Conservation (phyloP, 2,329 filamentous ascomycete genomes). For the Pseudofabraea citricarpa region DNA sequence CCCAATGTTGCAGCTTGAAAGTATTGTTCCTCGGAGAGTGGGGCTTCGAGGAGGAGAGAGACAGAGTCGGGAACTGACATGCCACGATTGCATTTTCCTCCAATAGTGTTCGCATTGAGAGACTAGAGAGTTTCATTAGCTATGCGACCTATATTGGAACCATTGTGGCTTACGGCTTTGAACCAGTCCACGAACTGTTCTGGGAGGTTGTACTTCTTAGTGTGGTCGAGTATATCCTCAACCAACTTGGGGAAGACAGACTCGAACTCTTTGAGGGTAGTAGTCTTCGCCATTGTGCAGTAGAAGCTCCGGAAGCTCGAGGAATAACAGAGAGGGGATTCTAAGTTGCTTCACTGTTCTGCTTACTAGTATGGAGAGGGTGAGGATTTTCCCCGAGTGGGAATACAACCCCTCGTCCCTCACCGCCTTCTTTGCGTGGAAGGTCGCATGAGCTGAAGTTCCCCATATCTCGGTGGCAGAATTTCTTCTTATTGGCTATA, state of each 20-base stretch:
- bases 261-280: conserved; percentile 84
- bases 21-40: conserved; percentile 77
- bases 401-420: not conserved
- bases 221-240: conserved; percentile 74
- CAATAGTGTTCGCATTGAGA: conserved; percentile 79
- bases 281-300: conserved; percentile 61
- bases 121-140: conserved; percentile 58
- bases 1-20: conserved; percentile 83
- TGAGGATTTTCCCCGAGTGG: not conserved
- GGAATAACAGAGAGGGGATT: too few species aligned
- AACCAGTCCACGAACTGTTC: conserved; percentile 80
- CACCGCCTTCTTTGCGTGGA: not conserved
- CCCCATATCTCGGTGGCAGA: too few species aligned
- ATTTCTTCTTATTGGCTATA: too few species aligned
- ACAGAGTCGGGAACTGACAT: conserved; percentile 95
- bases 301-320: too few species aligned
- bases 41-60: conserved; percentile 67
- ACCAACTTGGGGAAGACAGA: conserved; percentile 82
- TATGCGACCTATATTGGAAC: too few species aligned
- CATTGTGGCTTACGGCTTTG: conserved; percentile 44
- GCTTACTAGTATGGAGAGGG: too few species aligned
- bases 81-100: conserved; percentile 97
- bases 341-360: too few species aligned
- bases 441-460: too few species aligned
- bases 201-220: conserved; percentile 77